Percentiles rank a stretch among this genome's conserved stretches.
Evolutionary conservation across 352 stramenopile genomes (phyloP).

Genomic region (Pythium utonaiense): DNA sequence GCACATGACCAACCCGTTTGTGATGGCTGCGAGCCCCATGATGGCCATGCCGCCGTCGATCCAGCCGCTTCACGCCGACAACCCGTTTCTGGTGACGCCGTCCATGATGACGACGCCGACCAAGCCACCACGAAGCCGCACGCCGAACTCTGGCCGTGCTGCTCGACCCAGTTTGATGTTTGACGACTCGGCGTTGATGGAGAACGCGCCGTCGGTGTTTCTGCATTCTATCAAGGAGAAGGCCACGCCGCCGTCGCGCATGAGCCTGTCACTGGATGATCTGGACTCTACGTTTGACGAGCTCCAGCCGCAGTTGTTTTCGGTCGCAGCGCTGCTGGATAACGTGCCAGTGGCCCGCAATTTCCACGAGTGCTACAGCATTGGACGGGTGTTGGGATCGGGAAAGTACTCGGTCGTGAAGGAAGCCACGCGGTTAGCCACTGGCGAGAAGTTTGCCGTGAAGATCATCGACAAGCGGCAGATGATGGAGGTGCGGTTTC

Average conservation of each 20-base stretch:
- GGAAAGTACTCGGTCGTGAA: constrained; percentile 84
- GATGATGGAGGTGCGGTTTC: constrained; percentile 76
- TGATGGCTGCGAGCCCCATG: constrained; percentile 20
- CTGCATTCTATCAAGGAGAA: constrained; percentile 72
- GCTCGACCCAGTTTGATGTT: constrained; percentile 58
- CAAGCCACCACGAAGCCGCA: constrained; percentile 15
- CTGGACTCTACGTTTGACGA: constrained; percentile 44
- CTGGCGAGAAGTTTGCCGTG: constrained; percentile 43
- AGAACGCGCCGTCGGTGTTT: constrained; percentile 39
- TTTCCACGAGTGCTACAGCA: constrained; percentile 52
- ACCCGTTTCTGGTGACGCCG: background rate
- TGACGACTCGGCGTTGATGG: constrained; percentile 45
- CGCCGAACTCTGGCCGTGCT: constrained; percentile 13
- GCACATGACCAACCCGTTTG: constrained; percentile 37
- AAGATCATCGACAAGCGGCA: constrained; percentile 86
- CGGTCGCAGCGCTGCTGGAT: constrained; percentile 57
- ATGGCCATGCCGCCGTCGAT: background rate
- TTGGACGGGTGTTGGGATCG: constrained; percentile 57
- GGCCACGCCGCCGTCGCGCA: constrained; percentile 44
- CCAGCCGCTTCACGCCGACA: constrained; percentile 6
- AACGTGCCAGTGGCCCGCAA: constrained; percentile 54
- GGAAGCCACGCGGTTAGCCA: constrained; percentile 37
- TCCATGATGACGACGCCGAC: constrained; percentile 4
- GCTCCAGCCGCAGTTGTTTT: constrained; percentile 53
- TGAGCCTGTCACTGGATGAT: constrained; percentile 61